A percentile compares a stretch with the other conserved stretches of the same genome.
Evolutionary conservation across 345 rosid genomes (phyloP).

Genomic region (Hibiscus tridactylites): DNA sequence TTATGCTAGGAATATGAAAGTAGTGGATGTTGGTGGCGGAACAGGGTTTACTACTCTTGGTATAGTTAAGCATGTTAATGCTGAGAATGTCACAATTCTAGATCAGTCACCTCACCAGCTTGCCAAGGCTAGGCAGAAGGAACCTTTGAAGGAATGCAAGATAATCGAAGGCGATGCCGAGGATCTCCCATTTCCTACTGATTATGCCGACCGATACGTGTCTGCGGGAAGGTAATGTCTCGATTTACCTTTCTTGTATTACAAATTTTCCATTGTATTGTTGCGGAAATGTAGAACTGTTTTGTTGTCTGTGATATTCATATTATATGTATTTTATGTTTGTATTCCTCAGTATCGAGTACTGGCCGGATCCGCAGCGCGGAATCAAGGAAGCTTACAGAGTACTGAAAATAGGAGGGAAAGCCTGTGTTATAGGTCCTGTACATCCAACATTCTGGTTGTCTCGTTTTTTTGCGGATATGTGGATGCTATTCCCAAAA

Average conservation of each 20-base stretch:
- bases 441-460: constrained; percentile 95
- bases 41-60: constrained; percentile 96
- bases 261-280: neutral
- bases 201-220: constrained; percentile 86
- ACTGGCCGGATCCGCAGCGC: constrained; percentile 99
- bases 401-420: constrained; percentile 86
- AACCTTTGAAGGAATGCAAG: constrained; percentile 87
- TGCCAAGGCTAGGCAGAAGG: constrained; percentile 91
- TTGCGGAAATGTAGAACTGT: neutral
- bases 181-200: constrained; percentile 82
- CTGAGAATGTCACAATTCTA: constrained; percentile 91
- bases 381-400: constrained; percentile 96
- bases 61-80: constrained; percentile 85
- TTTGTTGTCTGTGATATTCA: neutral
- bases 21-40: constrained; percentile 97
- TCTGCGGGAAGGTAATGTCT: constrained; percentile 86
- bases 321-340: neutral
- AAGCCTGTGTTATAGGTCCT: constrained; percentile 91
- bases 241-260: neutral
- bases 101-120: constrained; percentile 99
- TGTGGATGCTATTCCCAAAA: constrained; percentile 98
- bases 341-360: constrained; percentile 63
- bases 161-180: constrained; percentile 92
- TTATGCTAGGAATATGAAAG: constrained; percentile 50
- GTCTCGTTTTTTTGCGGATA: constrained; percentile 94